A percentile compares a stretch with the other conserved stretches of the same genome.
These are phyloP conservation scores for Lizonia empirigonia DNA, from an alignment of 2,329 filamentous ascomycete genomes.

Conservation along the genomic window DNA sequence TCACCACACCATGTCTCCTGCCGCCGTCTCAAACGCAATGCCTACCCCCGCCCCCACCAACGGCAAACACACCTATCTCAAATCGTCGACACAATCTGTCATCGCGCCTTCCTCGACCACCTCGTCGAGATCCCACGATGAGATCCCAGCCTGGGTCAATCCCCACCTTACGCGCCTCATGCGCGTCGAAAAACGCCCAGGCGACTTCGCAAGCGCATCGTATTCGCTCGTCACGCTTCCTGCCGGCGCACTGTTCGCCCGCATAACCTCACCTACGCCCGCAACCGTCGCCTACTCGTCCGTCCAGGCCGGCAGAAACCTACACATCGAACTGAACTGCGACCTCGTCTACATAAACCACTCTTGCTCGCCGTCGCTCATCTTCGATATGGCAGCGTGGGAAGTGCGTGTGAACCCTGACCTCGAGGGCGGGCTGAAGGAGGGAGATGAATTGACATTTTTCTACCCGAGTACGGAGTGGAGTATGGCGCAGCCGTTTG, in stretches of 20 bases:
- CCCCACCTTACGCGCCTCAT: conserved; percentile 49
- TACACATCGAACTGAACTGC: conserved; percentile 62
- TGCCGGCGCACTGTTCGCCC: conserved; percentile 57
- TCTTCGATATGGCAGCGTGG: conserved; percentile 58
- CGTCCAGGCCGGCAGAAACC: conserved; percentile 56
- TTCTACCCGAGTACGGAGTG: conserved; percentile 80
- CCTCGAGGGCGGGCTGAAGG: conserved; percentile 35
- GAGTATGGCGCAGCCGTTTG: conserved; percentile 74
- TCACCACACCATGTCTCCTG: conserved; percentile 34
- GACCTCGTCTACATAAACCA: conserved; percentile 65
- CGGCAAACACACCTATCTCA: conserved; percentile 21
- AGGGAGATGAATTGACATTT: conserved; percentile 58
- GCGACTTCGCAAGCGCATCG: conserved; percentile 52
- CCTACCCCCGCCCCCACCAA: conserved; percentile 19
- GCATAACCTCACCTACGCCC: conserved; percentile 55
- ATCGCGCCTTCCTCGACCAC: conserved; percentile 24
- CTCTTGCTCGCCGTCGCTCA: conserved; percentile 58
- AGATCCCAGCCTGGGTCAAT: conserved; percentile 44
- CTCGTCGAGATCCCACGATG: background rate
- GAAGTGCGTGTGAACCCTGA: conserved; percentile 62
- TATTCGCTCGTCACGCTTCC: conserved; percentile 58
- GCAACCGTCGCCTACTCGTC: conserved; percentile 56
- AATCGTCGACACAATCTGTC: conserved; percentile 18
- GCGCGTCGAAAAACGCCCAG: conserved; percentile 46
- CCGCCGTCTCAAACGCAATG: conserved; percentile 30